Base-by-base conservation (phyloP, 495 filamentous ascomycete species). In the Annulohypoxylon nitens region DNA sequence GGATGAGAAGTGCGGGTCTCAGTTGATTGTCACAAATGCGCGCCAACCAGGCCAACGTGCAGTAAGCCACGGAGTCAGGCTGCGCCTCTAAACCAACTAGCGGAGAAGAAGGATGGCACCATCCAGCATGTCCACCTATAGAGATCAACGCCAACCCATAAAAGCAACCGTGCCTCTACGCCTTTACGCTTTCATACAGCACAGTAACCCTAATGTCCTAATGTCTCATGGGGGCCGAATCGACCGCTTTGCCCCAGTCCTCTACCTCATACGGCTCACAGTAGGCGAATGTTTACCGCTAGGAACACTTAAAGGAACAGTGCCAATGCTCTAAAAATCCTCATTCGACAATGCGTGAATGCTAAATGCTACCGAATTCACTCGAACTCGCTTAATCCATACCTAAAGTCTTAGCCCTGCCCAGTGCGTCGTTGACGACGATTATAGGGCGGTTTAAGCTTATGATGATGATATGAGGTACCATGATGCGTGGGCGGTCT, bases 61-160 rank as follows among this genome's bases (percentile, higher is more conserved):
- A 69, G 72, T 74, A 69, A 69, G 71, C 65, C 66, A 58, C n/a
- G 48, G 61, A 59, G 26, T 51, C 47, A 48, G 41, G 36, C 72
- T 75, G 67, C 67, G 72, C 72, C 72, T 57, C 72, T 26, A 43
- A 57, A 51, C 61, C 51, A 64, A 54, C 53, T 25, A 55, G 67
- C 20, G 34, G 51, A 61, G 50, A 43, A 50, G 50, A 64, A 63
- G 72, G 71, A 75, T 70, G 72, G 67, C 67, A 75, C 72, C 71
- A 74, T 74, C 65, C 48, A 51, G 7, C 23, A 33, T 62, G 50
- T 61, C 55, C 61, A 57, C 55, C 55, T 45, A 64, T 64, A 58
- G 61, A 73, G 70, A 69, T 69, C 43, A 64, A 60, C 64, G 12
- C 37, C 64, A 63, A 30, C 60, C 64, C 58, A 67, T 58, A 41